phyloP scores from a whole-genome alignment of 352 stramenopile genomes.

The Plasmopara muralis region DNA sequence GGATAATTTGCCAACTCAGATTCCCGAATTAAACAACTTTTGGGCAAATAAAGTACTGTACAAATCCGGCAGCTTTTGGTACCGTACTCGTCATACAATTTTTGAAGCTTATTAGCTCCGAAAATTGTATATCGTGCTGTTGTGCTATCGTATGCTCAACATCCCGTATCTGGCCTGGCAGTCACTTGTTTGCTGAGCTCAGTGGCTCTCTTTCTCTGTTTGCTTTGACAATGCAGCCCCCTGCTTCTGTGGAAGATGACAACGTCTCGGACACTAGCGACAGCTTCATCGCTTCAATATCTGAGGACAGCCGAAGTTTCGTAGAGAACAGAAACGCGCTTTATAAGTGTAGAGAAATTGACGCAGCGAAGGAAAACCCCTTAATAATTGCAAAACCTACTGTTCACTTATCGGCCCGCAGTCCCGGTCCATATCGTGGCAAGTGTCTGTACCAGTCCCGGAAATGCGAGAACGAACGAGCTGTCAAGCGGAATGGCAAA shows the following conservation, averaged over 20 bases:
- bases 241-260: neutral
- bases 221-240: slow-evolving; percentile 10
- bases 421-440: slow-evolving; percentile 34
- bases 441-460: slow-evolving; percentile 72
- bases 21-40: too few species aligned
- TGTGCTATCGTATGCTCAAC: slow-evolving; percentile 13
- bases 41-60: too few species aligned
- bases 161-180: slow-evolving; percentile 17
- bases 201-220: slow-evolving; percentile 2
- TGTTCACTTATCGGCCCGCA: slow-evolving; percentile 2
- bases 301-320: slow-evolving; percentile 7
- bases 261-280: slow-evolving; percentile 5
- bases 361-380: slow-evolving; percentile 1
- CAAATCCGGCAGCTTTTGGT: neutral
- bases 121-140: slow-evolving; percentile 8
- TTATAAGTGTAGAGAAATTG: neutral
- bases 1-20: too few species aligned
- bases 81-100: neutral
- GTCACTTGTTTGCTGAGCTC: slow-evolving; percentile 7
- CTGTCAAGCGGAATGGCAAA: slow-evolving; percentile 71
- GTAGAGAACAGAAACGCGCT: slow-evolving; percentile 6
- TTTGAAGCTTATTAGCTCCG: neutral
- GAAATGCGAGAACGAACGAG: slow-evolving; percentile 78
- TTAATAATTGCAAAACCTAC: slow-evolving; percentile 2
- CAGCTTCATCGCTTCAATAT: neutral